Base-by-base conservation (phyloP, 805 yeast species). In the Kluyveromyces nonfermentans region DNA sequence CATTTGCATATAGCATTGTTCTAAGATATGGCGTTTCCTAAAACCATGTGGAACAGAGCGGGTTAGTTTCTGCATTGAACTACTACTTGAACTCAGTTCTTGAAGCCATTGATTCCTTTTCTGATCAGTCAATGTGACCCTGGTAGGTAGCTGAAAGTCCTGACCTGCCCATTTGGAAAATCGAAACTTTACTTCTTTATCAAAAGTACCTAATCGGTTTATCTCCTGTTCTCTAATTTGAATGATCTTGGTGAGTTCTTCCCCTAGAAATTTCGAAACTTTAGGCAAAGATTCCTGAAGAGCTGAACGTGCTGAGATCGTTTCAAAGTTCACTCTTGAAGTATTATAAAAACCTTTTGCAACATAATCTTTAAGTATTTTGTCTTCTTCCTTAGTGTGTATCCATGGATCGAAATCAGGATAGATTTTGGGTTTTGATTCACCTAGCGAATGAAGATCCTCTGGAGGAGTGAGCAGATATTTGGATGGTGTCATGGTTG, bases 41-140 rank as follows among this genome's bases (percentile, higher is more conserved):
- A 89, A 75, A 0, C 97, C 97, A 59, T 90, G 96, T 0, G 98
- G 97, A 7, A 90, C 75, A 16, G 88, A 85, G 43, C 85, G 71
- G 2, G 93, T 74, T 4, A 89, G 73, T 46, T 75, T 76, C 35
- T 74, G 70, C 40, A 90, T 66, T 0, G 96, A 84, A 0, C 82
- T 71, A 16, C 68, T 63, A 0, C 82, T 74, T 42, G 83, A 72
- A 3, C 93, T 85, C 41, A 90, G 69, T 55, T 87, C 95, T 42
- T 73, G 74, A 38, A 90, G 67, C 98, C 98, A 90, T 2, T 79
- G 69, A 48, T 86, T 96, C 46, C 82, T 74, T 58, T 85, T 85
- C 56, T 80, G 82, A 47, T 89, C 95, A 0, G 97, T 89, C 25
- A 90, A 63, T 0, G 96, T 90, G 21, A 90, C 95, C 49, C 96